phyloP scores from a whole-genome alignment of 2,329 filamentous ascomycete species.

The Neonectria punicea region DNA sequence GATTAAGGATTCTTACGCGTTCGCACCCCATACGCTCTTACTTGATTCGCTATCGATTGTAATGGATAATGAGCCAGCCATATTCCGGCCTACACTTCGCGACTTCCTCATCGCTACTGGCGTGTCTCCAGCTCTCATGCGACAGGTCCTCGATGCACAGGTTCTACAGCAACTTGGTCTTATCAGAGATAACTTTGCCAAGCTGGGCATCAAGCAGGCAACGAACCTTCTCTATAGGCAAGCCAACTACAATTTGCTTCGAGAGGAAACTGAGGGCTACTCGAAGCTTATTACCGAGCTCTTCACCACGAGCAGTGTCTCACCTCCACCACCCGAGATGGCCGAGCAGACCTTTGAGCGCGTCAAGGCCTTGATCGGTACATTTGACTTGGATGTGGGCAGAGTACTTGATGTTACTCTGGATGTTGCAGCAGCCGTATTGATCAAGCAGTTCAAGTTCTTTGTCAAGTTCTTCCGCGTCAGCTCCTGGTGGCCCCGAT shows the following conservation, averaged over 20 bases:
- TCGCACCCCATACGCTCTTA: constrained; percentile 77
- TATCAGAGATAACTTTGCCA: constrained; percentile 85
- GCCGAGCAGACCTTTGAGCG: constrained; percentile 89
- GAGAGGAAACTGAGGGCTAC: constrained; percentile 96
- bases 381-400: constrained; percentile 96
- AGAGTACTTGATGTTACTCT: constrained; percentile 93
- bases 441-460: constrained; percentile 93
- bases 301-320: constrained; percentile 84
- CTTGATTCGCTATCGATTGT: constrained; percentile 85
- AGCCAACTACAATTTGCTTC: constrained; percentile 93
- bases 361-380: constrained; percentile 93
- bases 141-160: constrained; percentile 82
- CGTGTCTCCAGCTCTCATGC: constrained; percentile 78
- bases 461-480: constrained; percentile 92
- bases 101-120: constrained; percentile 77
- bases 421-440: constrained; percentile 91
- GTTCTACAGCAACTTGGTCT: constrained; percentile 81
- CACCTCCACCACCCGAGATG: constrained; percentile 77
- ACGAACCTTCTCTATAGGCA: constrained; percentile 95
- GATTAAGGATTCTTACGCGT: constrained; percentile 60
- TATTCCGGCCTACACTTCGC: constrained; percentile 64
- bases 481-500: constrained; percentile 96
- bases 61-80: constrained; percentile 72
- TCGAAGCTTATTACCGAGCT: constrained; percentile 96
- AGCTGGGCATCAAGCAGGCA: constrained; percentile 86